Percentiles rank a stretch among this genome's conserved stretches.
phyloP scores from a whole-genome alignment of 2,329 filamentous ascomycete species.

The Stagonosporopsis vannaccii region DNA sequence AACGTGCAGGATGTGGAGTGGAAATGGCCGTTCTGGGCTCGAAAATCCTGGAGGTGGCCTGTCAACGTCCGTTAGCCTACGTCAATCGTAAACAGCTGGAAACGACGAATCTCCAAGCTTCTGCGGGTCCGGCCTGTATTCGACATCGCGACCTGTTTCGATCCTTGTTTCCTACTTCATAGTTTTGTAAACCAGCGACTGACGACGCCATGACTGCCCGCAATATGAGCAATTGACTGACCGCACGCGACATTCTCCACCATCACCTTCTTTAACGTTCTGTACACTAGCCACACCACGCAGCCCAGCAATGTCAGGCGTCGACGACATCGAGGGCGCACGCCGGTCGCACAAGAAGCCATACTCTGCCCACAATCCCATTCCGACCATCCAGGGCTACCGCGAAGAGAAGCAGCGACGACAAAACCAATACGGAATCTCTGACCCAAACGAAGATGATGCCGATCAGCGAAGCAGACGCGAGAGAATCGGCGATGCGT shows the following conservation, averaged over 20 bases:
- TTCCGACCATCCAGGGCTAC: slow-evolving; percentile 57
- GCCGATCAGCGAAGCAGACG: slow-evolving; percentile 41
- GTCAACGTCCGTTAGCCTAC: slow-evolving; percentile 24
- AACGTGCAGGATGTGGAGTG: slow-evolving; percentile 26
- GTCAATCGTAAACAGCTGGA: slow-evolving; percentile 30
- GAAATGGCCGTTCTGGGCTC: slow-evolving; percentile 18
- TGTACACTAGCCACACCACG: neutral
- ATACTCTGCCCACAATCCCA: slow-evolving; percentile 54
- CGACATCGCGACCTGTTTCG: slow-evolving; percentile 14
- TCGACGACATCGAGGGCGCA: slow-evolving; percentile 52
- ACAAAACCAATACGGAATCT: slow-evolving; percentile 42
- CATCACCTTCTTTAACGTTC: neutral
- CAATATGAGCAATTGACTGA: slow-evolving; percentile 11
- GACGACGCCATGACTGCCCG: slow-evolving; percentile 5
- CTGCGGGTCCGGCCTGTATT: slow-evolving; percentile 18
- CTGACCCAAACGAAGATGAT: slow-evolving; percentile 27
- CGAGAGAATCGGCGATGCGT: slow-evolving; percentile 48
- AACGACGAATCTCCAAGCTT: slow-evolving; percentile 19
- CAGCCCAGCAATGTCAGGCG: slow-evolving; percentile 44
- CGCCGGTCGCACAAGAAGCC: slow-evolving; percentile 51
- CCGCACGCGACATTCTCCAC: neutral
- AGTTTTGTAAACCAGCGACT: slow-evolving; percentile 1
- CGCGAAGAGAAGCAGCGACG: slow-evolving; percentile 56
- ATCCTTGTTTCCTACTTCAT: slow-evolving; percentile 21
- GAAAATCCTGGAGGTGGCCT: slow-evolving; percentile 15